phyloP scores from a whole-genome alignment of 176 grass and related monocot species.

The Carex littledalei region DNA sequence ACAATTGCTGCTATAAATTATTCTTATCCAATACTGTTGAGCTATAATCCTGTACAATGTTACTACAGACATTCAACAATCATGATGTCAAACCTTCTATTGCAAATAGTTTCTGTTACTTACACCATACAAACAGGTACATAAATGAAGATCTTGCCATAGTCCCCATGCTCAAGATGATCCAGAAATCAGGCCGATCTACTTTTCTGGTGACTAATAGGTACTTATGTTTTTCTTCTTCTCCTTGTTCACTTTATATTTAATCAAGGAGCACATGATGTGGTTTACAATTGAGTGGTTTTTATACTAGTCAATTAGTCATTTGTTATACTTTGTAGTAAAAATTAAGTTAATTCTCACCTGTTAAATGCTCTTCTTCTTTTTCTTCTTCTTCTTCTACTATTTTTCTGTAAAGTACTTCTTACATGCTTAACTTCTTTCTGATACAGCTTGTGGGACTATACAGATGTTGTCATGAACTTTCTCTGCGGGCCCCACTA shows the following conservation, averaged over 20 bases:
- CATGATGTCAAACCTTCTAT: background rate
- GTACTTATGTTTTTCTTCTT: slow-evolving; percentile 28
- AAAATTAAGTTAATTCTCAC: slow-evolving; percentile 17
- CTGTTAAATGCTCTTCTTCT: slow-evolving; percentile 8
- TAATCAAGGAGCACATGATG: background rate
- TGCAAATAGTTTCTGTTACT: background rate
- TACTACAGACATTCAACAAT: background rate
- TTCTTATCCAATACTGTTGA: background rate
- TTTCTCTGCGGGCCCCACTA: slow-evolving; percentile 70
- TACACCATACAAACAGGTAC: slow-evolving; percentile 40
- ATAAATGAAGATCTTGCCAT: slow-evolving; percentile 89
- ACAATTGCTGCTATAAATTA: background rate
- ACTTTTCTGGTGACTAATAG: slow-evolving; percentile 97
- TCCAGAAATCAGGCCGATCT: slow-evolving; percentile 68
- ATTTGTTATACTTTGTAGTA: background rate
- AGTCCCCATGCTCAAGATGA: slow-evolving; percentile 96
- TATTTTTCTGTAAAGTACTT: background rate
- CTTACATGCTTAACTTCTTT: slow-evolving; percentile 24
- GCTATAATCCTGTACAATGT: background rate
- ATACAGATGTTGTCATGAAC: slow-evolving; percentile 96
- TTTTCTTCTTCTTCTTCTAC: background rate
- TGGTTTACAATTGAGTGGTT: background rate
- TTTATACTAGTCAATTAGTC: background rate
- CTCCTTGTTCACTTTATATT: slow-evolving; percentile 19
- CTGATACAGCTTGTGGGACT: slow-evolving; percentile 87